These are phyloP conservation scores for Stagonosporopsis cucurbitacearum DNA, from an alignment of 2,329 filamentous ascomycete species.

Conservation along the genomic window DNA sequence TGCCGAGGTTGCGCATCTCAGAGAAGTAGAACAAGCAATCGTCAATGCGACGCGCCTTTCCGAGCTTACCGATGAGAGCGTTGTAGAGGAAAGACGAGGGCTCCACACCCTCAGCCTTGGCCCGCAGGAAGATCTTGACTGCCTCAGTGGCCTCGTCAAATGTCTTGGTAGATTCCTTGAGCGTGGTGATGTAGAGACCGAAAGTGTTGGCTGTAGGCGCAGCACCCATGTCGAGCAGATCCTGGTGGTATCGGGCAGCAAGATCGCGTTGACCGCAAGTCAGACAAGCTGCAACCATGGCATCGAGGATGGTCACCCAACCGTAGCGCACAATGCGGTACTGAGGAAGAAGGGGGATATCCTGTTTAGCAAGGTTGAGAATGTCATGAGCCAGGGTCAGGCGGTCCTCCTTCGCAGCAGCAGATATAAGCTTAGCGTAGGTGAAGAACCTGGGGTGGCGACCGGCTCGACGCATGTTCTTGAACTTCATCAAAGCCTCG, in stretches of 20 bases:
- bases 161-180: slow-evolving; percentile 96
- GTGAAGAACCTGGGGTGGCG: slow-evolving; percentile 95
- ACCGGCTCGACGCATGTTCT: slow-evolving; percentile 90
- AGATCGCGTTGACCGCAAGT: slow-evolving; percentile 79
- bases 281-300: slow-evolving; percentile 93
- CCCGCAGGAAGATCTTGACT: slow-evolving; percentile 95
- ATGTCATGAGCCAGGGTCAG: slow-evolving; percentile 85
- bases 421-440: slow-evolving; percentile 92
- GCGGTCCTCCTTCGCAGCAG: slow-evolving; percentile 84
- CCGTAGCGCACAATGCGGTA: slow-evolving; percentile 90
- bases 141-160: slow-evolving; percentile 98
- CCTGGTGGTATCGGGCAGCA: slow-evolving; percentile 87
- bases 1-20: slow-evolving; percentile 91
- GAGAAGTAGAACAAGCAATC: slow-evolving; percentile 98
- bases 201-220: slow-evolving; percentile 97
- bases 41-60: slow-evolving; percentile 96
- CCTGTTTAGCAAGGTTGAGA: slow-evolving; percentile 83
- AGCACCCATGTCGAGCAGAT: slow-evolving; percentile 87
- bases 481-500: slow-evolving; percentile 82
- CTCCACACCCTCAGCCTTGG: slow-evolving; percentile 91
- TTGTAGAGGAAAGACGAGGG: slow-evolving; percentile 98
- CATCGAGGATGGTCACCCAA: slow-evolving; percentile 94
- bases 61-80: slow-evolving; percentile 95
- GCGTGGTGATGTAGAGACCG: slow-evolving; percentile 97
- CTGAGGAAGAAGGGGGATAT: slow-evolving; percentile 83